Percentiles rank a stretch among this genome's conserved stretches.
phyloP scores from a whole-genome alignment of 2,329 filamentous ascomycete genomes.

The Escovopsis weberi region DNA sequence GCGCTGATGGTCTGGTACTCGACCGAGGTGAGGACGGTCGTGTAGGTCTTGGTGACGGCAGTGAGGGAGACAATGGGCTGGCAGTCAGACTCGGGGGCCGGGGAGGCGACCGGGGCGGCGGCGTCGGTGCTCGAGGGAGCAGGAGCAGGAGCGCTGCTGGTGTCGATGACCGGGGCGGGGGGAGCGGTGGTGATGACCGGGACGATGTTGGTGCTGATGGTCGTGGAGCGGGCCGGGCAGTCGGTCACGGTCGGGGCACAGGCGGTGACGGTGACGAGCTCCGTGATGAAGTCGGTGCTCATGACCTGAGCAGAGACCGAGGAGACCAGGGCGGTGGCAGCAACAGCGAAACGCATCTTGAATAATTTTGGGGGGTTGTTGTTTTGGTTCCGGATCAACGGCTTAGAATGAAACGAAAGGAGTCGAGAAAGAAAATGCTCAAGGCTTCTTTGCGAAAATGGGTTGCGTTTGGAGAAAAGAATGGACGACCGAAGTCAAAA shows the following conservation, averaged over 20 bases:
- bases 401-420: constrained; percentile 18
- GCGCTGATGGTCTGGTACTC: constrained; percentile 35
- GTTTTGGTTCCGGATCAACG: constrained; percentile 17
- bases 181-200: constrained; percentile 27
- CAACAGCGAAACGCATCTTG: constrained; percentile 50
- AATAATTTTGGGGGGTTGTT: constrained; percentile 15
- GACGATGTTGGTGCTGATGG: constrained; percentile 22
- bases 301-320: constrained; percentile 14
- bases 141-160: constrained; percentile 4
- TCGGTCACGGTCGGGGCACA: constrained; percentile 45
- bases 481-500: constrained; percentile 46
- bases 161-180: constrained; percentile 6
- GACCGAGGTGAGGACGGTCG: constrained; percentile 39
- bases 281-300: constrained; percentile 41
- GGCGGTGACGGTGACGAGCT: constrained; percentile 45
- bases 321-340: constrained; percentile 29
- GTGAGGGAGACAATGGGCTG: constrained; percentile 27
- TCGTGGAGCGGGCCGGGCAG: constrained; percentile 37
- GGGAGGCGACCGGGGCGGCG: constrained; percentile 1
- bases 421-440: constrained; percentile 9
- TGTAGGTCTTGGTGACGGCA: constrained; percentile 41
- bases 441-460: constrained; percentile 16
- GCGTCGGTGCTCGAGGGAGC: constrained; percentile 8
- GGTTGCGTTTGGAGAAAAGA: constrained; percentile 35
- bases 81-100: constrained; percentile 4